Conservation (phyloP, 2,329 filamentous ascomycete genomes). For the Epicoccum sorghinum region DNA sequence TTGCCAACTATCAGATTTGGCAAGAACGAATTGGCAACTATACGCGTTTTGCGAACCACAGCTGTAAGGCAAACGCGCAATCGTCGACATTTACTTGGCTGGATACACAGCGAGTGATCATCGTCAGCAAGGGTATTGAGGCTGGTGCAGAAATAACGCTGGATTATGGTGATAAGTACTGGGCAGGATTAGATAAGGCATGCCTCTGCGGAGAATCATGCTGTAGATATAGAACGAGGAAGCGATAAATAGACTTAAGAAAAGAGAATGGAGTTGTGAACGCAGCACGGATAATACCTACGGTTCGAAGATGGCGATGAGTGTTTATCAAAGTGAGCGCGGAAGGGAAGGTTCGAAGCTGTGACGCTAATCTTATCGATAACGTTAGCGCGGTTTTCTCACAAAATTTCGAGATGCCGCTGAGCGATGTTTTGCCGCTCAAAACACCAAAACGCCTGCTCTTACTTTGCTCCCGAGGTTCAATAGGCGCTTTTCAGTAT, state of each 20-base stretch:
- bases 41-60: conserved; percentile 65
- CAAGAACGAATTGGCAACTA: conserved; percentile 63
- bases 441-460: neutral
- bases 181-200: conserved; percentile 61
- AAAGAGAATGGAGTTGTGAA: neutral
- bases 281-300: neutral
- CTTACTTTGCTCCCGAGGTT: neutral
- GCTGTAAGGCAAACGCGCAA: conserved; percentile 63
- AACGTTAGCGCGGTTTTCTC: conserved; percentile 29
- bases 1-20: conserved; percentile 64
- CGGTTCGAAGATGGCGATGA: neutral
- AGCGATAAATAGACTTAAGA: neutral
- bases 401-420: conserved; percentile 34
- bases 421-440: conserved; percentile 1
- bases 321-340: no score
- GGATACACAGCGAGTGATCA: conserved; percentile 60
- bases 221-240: conserved; percentile 53
- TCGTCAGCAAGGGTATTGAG: conserved; percentile 62
- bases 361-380: conserved; percentile 32
- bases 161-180: conserved; percentile 65
- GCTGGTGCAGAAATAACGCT: conserved; percentile 63
- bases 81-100: conserved; percentile 64
- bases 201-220: conserved; percentile 62
- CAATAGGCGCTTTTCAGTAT: conserved; percentile 4
- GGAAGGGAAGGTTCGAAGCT: neutral